Base-by-base conservation (phyloP, 2,329 filamentous ascomycete species). In the Trichoderma sp. region DNA sequence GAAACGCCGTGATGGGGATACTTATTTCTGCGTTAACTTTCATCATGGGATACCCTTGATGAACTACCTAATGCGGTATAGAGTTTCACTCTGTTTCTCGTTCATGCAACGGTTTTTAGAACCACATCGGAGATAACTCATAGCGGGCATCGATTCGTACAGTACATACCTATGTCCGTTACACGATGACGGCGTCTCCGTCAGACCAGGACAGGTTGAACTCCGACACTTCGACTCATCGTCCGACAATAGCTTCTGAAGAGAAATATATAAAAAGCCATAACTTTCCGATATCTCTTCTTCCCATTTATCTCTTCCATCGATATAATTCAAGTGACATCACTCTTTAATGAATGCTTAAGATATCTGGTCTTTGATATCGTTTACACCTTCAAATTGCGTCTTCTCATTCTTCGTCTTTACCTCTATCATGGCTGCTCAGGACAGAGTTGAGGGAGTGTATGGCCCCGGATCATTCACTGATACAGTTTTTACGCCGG, bases 401-500 rank as follows among this genome's bases (percentile, higher is more conserved):
- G 5, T 24, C 21, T 6, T 49, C 47, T 49, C n/a, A 11, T 14
- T 8, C 5, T 10, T 13, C 47, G 24, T n/a, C 47, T 13, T 11
- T 10, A 10, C 13, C n/a, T 49, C 8, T 16, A 49, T 13, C n/a
- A 49, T 49, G 47, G n/a, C 47, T 24, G n/a, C 21, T 13, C 19
- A 24, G 24, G 47, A 5, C n/a, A 21, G 47, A 49, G n/a, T 49
- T 3, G 47, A 49, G 47, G 47, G 47, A 4, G 47, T 49, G 14
- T 55, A 55, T 29, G 52, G 52, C 13, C 52, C 24, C 0, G 52
- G 52, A 55, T 29, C 78, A 8, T 76, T 73, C 68, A 74, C 73
- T 8, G 78, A 80, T 70, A 70, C 62, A 8, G 62, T 58, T 4
- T 77, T 76, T 59, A 72, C 74, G 0, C 74, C 77, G 0, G 73